A percentile compares a stretch with the other conserved stretches of the same genome.
Evolutionary conservation across 2,329 filamentous ascomycete genomes (phyloP).

Genomic region (Fusarium sp.): DNA sequence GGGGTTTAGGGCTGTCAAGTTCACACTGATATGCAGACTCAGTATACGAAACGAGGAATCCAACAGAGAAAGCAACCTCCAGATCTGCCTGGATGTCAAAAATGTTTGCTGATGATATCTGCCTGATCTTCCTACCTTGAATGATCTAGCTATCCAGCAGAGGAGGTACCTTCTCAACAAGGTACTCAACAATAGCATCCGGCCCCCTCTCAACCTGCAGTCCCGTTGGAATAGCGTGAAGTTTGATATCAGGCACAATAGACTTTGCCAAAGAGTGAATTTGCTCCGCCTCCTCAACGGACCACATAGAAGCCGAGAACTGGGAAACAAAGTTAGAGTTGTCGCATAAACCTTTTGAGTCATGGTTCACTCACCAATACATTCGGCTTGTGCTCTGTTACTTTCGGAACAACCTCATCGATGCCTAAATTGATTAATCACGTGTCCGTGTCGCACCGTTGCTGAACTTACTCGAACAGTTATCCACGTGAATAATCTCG

Average conservation of each 20-base stretch:
- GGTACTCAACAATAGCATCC: constrained; percentile 14
- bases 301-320: constrained; percentile 21
- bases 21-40: background rate
- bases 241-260: constrained; percentile 6
- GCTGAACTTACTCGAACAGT: background rate
- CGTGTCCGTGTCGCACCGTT: accelerated
- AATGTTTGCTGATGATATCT: background rate
- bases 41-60: accelerated
- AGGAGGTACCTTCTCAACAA: constrained; percentile 10
- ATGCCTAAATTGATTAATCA: background rate
- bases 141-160: background rate
- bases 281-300: background rate
- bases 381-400: constrained; percentile 2
- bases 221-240: constrained; percentile 10
- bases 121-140: accelerated
- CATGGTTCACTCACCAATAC: background rate
- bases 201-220: constrained; percentile 7
- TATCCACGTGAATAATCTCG: constrained; percentile 8
- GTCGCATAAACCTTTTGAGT: accelerated
- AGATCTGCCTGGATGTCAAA: background rate
- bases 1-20: background rate
- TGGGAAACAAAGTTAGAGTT: background rate
- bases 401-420: constrained; percentile 12
- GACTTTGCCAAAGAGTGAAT: constrained; percentile 15
- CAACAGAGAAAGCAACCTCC: too few relatives aligned